Evolutionary conservation across 805 yeast species (phyloP).

Genomic region (Teunomyces barrocoloradensis): DNA sequence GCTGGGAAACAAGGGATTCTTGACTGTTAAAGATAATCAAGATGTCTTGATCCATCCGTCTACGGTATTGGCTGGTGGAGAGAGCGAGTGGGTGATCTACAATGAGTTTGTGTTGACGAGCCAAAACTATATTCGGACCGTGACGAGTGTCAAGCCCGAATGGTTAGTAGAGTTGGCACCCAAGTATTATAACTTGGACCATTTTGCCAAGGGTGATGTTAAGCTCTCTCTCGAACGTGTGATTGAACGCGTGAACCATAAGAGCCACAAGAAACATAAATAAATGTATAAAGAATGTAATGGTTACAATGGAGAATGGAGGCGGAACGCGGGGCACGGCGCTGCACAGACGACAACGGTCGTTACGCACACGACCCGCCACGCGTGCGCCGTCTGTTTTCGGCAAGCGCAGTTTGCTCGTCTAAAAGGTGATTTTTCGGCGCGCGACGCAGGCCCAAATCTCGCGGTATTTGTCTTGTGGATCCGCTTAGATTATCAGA

Average conservation of each 20-base stretch:
- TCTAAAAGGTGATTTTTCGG: slow-evolving; percentile 1
- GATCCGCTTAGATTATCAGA: not conserved
- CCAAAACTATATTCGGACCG: slow-evolving; percentile 91
- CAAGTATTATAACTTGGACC: slow-evolving; percentile 59
- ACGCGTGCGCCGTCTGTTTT: too few species aligned
- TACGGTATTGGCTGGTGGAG: slow-evolving; percentile 74
- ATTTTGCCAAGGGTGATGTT: slow-evolving; percentile 70
- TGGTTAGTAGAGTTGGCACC: slow-evolving; percentile 87
- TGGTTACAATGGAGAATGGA: too few species aligned
- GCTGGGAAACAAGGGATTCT: slow-evolving; percentile 72
- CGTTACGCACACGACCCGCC: too few species aligned
- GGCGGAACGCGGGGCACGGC: too few species aligned
- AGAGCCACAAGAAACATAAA: slow-evolving; percentile 1
- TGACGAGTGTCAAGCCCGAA: slow-evolving; percentile 85
- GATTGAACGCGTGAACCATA: slow-evolving; percentile 9
- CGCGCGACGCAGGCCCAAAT: not conserved
- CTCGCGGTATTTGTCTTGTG: not conserved
- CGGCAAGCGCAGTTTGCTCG: not conserved
- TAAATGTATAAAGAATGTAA: not conserved
- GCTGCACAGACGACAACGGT: too few species aligned
- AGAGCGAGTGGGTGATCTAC: slow-evolving; percentile 90
- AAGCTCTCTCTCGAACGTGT: slow-evolving; percentile 66
- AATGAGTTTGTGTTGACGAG: slow-evolving; percentile 94
- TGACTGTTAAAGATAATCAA: slow-evolving; percentile 93
- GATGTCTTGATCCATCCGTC: slow-evolving; percentile 94